Evolutionary conservation across 169 alveolate genomes (phyloP).

Genomic region (Babesia gibsoni): DNA sequence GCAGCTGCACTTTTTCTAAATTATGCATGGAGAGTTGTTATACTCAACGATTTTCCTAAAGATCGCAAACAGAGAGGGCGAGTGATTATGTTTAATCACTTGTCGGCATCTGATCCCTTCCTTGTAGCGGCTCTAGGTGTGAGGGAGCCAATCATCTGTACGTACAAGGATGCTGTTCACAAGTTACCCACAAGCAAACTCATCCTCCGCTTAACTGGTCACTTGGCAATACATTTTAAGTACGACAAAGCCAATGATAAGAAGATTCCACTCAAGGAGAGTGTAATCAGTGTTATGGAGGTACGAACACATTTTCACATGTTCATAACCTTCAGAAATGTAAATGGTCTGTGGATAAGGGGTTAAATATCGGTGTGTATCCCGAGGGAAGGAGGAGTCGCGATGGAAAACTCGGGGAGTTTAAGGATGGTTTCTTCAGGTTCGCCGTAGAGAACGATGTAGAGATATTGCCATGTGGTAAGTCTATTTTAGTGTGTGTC

Average conservation of each 20-base stretch:
- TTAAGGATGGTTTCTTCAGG: slow-evolving; percentile 84
- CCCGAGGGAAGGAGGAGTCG: slow-evolving; percentile 86
- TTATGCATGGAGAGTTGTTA: slow-evolving; percentile 30
- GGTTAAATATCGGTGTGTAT: slow-evolving; percentile 66
- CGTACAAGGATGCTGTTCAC: slow-evolving; percentile 62
- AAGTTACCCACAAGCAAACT: slow-evolving; percentile 13
- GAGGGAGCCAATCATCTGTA: neutral
- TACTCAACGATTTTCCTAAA: slow-evolving; percentile 32
- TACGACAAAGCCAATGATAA: slow-evolving; percentile 47
- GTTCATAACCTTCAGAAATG: slow-evolving; percentile 16
- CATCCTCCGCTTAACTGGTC: slow-evolving; percentile 2
- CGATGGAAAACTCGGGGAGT: slow-evolving; percentile 79
- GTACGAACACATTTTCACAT: neutral
- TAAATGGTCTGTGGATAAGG: slow-evolving; percentile 24
- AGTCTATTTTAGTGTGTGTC: neutral
- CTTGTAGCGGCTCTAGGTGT: slow-evolving; percentile 13
- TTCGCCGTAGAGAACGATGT: slow-evolving; percentile 80
- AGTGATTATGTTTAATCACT: slow-evolving; percentile 48
- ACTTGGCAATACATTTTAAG: slow-evolving; percentile 27
- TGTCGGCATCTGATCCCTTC: slow-evolving; percentile 39
- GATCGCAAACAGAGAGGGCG: slow-evolving; percentile 20
- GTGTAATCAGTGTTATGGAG: slow-evolving; percentile 34
- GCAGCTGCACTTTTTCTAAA: slow-evolving; percentile 26
- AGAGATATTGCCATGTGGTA: slow-evolving; percentile 82
- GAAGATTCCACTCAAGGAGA: slow-evolving; percentile 26